A percentile compares a stretch with the other conserved stretches of the same genome.
Evolutionary conservation across 352 stramenopile species (phyloP).

Genomic region (Phytophthora nicotianae): DNA sequence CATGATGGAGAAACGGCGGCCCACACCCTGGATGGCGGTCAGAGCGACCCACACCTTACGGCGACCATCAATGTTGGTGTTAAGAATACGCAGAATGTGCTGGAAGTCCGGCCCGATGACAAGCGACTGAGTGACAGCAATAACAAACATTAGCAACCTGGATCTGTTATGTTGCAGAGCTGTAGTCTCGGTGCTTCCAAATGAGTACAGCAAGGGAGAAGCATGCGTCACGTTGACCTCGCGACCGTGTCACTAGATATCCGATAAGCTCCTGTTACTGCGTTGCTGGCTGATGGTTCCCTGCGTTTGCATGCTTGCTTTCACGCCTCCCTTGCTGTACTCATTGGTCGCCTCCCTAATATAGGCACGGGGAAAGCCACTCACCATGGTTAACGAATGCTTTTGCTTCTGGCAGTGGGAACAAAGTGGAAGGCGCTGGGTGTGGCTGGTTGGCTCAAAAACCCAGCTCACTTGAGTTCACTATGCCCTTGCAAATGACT

Average conservation of each 20-base stretch:
- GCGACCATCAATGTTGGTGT: constrained; percentile 99
- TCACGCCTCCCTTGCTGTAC: not conserved
- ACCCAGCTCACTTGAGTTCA: constrained; percentile 55
- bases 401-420: constrained; percentile 86
- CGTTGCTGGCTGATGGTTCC: constrained; percentile 5
- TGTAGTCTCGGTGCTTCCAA: not conserved
- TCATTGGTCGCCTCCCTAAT: constrained; percentile 9
- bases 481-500: constrained; percentile 80
- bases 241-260: not conserved
- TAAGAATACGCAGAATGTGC: constrained; percentile 99
- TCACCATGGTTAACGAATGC: constrained; percentile 85
- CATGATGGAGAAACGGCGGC: constrained; percentile 88
- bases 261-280: constrained; percentile 7
- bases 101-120: constrained; percentile 97
- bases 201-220: not conserved
- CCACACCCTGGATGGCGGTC: constrained; percentile 87
- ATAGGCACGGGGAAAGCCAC: constrained; percentile 24
- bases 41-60: constrained; percentile 91
- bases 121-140: constrained; percentile 67
- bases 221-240: constrained; percentile 1
- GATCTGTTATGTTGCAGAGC: not conserved
- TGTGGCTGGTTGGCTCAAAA: constrained; percentile 39
- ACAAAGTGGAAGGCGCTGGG: constrained; percentile 58
- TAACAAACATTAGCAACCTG: constrained; percentile 18
- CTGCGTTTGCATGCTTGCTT: constrained; percentile 2